Base-by-base conservation (phyloP, 257 asterid genomes). In the Craterostigma plantagineum region DNA sequence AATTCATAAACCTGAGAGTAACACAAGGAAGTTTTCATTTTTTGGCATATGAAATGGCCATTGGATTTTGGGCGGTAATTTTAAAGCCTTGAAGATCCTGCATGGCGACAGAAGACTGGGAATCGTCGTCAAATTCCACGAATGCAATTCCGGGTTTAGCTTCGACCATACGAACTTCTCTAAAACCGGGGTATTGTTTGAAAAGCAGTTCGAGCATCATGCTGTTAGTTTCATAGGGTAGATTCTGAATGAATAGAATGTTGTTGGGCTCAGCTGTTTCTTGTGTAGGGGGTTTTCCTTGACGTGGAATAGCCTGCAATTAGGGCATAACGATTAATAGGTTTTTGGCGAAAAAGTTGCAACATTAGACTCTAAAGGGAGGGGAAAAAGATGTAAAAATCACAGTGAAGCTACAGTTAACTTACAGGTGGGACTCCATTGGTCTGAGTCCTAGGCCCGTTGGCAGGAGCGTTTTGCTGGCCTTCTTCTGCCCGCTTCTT, bases 111-210 rank as follows among this genome's bases (percentile, higher is more conserved):
- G 95, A 77, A 11, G 99, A 79, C 65, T 72, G 86, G 1, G 65
- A 44, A 52, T 83, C 99, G 4, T 90, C 91, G 10, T 79, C 95
- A 48, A 64, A 90, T 75, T 90, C 99, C 6, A 90, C 94, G 30
- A 90, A 90, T 8, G 99, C 94, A 12, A 90, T 90, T 42, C 99
- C 98, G 4, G 98, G 98, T 49, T 87, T 87, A 10, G 99, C 92
- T 16, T 74, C 95, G 8, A 77, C 77, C 94, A 83, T 83, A 49
- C 99, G 69, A 55, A 90, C 99, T 77, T 90, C 99, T 53, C 75
- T 76, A 44, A 79, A 90, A 10, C 99, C 99, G 18, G 86, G 92
- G 63, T 77, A 90, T 53, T 90, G 94, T 42, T 83, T 83, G 81
- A 90, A 83, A 14, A 90, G 92, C 73, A 79, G 59, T 52, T 90